These are phyloP conservation scores for Penicillium sp. DNA, from an alignment of 2,329 filamentous ascomycete genomes.

Conservation along the genomic window DNA sequence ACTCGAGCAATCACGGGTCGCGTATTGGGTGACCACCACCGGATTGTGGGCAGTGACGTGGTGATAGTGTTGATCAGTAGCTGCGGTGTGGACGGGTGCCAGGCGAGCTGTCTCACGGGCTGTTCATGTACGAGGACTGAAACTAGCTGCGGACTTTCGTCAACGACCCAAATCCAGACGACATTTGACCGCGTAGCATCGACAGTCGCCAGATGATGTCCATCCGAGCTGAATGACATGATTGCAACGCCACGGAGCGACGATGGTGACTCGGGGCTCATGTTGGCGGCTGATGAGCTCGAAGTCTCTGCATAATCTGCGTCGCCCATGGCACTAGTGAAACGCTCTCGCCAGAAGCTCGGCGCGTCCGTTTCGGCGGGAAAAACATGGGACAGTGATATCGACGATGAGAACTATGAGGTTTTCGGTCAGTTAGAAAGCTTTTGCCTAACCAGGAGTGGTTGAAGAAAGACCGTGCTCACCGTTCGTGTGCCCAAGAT, in stretches of 20 bases:
- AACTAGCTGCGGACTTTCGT: constrained; percentile 21
- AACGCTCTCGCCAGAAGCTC: constrained; percentile 32
- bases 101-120: constrained; percentile 35
- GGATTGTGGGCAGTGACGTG: constrained; percentile 26
- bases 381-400: constrained; percentile 31
- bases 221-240: constrained; percentile 37
- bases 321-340: constrained; percentile 22
- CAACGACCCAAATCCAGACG: constrained; percentile 42
- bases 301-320: constrained; percentile 35
- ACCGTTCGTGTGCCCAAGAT: constrained; percentile 43
- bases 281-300: constrained; percentile 32
- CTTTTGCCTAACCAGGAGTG: not conserved
- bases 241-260: constrained; percentile 32
- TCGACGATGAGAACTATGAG: constrained; percentile 29
- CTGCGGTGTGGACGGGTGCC: constrained; percentile 34
- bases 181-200: constrained; percentile 39
- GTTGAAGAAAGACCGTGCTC: constrained; percentile 6
- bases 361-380: constrained; percentile 26
- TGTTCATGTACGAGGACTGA: constrained; percentile 41
- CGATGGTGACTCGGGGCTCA: constrained; percentile 25
- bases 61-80: constrained; percentile 37
- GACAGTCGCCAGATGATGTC: constrained; percentile 34
- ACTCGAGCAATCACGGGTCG: constrained; percentile 28
- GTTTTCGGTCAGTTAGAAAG: constrained; percentile 3
- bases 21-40: constrained; percentile 28